Evolutionary conservation across 805 yeast genomes (phyloP), one percentile per base, ranked within the genome.

Genomic region (Saccharomyces mikatae): DNA sequence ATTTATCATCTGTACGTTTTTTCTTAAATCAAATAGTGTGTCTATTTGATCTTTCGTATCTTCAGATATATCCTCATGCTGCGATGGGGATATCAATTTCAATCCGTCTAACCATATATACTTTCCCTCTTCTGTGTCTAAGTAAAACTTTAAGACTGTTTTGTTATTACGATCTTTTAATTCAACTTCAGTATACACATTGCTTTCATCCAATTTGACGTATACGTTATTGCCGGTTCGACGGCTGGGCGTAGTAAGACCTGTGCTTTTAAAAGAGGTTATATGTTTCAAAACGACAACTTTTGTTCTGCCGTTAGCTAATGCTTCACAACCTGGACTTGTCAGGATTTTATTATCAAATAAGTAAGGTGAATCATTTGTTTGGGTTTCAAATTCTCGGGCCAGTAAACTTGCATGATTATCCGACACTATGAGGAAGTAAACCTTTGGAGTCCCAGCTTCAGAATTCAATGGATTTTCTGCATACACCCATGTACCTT

Each of bases 21-120:
- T 72, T 60, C 83, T 74, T 31, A 81, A 64, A 29, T 74, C 74
- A 29, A 75, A 70, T 50, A 82, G 64, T 47, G 73, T 71, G 3
- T 70, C 69, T 14, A 80, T 68, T 58, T 81, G 83, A 22, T 61
- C 63, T 53, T 68, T 67, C 6, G 84, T 74, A 21, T 76, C 80
- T 0, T 63, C 65, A 1, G 83, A 77, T 17, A 78, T 57, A 36
- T 22, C 51, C 27, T 55, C 52, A 63, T 70, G 24, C 61, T 65
- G 52, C 54, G 56, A 51, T 62, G 74, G 52, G 22, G 76, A 71
- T 36, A 81, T 63, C 64, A 82, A 71, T 62, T 80, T 81, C 53
- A 88, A 67, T 0, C 95, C 96, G 69, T 89, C 96, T 36, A 85
- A 71, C 95, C 95, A 89, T 6, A 83, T 80, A 52, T 79, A 80